phyloP scores from a whole-genome alignment of 371 early-diverging fungal species.

The Syncephalastrum sp. region DNA sequence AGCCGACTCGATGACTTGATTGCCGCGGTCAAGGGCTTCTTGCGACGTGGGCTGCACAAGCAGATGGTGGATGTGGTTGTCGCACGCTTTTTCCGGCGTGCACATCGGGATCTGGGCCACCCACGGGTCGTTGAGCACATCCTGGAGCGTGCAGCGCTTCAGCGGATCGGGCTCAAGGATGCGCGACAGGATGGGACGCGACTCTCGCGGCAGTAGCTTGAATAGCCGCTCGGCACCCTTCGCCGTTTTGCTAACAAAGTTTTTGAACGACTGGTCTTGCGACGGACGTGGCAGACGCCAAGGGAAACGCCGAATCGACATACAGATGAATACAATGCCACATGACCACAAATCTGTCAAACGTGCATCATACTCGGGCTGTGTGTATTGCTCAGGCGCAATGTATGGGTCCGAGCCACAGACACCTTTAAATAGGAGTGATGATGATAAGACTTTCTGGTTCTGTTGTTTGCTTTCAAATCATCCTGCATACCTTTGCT shows the following conservation, averaged over 20 bases:
- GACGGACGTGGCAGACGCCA: slow-evolving; percentile 55
- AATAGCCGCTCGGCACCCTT: slow-evolving; percentile 44
- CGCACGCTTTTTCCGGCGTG: slow-evolving; percentile 25
- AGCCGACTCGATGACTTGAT: not conserved
- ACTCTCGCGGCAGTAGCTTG: slow-evolving; percentile 44
- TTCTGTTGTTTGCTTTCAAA: not conserved
- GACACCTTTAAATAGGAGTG: slow-evolving; percentile 25
- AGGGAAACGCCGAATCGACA: slow-evolving; percentile 67
- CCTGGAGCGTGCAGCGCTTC: slow-evolving; percentile 45
- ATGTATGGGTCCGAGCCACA: slow-evolving; percentile 63
- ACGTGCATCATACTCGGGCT: slow-evolving; percentile 55
- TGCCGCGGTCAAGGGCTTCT: slow-evolving; percentile 26
- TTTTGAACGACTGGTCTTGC: slow-evolving; percentile 46
- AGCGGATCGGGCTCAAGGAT: slow-evolving; percentile 52
- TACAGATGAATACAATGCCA: slow-evolving; percentile 70
- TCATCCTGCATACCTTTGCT: slow-evolving; percentile 20
- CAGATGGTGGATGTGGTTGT: slow-evolving; percentile 42
- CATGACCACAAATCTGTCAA: slow-evolving; percentile 72
- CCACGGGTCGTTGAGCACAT: slow-evolving; percentile 55
- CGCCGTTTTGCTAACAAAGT: slow-evolving; percentile 29
- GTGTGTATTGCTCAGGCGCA: slow-evolving; percentile 56
- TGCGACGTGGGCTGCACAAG: slow-evolving; percentile 20
- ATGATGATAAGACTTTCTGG: not conserved
- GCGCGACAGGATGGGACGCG: slow-evolving; percentile 35
- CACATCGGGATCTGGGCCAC: slow-evolving; percentile 54